Evolutionary conservation across 2,329 filamentous ascomycete species (phyloP).

Genomic region (Ceratocystis harringtonii): DNA sequence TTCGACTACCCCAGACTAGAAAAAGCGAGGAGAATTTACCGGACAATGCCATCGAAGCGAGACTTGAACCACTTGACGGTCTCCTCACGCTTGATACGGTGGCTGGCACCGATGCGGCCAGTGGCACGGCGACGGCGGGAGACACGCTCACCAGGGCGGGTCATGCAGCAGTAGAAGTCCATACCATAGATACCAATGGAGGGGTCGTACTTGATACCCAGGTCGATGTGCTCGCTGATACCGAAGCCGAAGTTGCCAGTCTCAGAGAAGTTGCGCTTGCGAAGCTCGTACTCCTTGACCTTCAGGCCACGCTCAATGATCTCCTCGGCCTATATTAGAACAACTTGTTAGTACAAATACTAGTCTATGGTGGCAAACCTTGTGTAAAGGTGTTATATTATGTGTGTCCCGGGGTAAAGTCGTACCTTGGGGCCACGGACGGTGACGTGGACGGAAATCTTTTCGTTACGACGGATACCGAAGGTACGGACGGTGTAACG

Average conservation of each 20-base stretch:
- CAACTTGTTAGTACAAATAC: conserved; percentile 20
- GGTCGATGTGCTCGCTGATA: conserved; percentile 99
- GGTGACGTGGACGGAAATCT: conserved; percentile 98
- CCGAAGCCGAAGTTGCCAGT: conserved; percentile 99
- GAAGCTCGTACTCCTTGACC: conserved; percentile 99
- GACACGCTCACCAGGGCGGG: conserved; percentile 95
- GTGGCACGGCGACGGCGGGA: conserved; percentile 85
- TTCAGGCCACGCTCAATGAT: conserved; percentile 99
- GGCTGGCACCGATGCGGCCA: conserved; percentile 68
- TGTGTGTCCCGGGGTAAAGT: not conserved
- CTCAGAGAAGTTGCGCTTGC: conserved; percentile 99
- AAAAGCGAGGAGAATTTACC: conserved; percentile 47
- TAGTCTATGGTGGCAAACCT: not conserved
- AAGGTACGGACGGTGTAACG: conserved; percentile 99
- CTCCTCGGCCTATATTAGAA: conserved; percentile 61
- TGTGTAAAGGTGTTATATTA: not conserved
- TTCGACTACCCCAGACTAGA: no score
- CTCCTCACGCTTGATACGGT: conserved; percentile 89
- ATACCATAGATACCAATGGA: conserved; percentile 98
- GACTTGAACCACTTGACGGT: conserved; percentile 90
- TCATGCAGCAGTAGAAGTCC: conserved; percentile 99
- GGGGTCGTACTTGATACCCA: conserved; percentile 99
- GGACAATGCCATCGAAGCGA: conserved; percentile 96
- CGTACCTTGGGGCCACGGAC: conserved; percentile 76
- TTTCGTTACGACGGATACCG: conserved; percentile 99